Evolutionary conservation across 768 basidiomycete genomes (phyloP).

Genomic region (Tricholomella constricta): DNA sequence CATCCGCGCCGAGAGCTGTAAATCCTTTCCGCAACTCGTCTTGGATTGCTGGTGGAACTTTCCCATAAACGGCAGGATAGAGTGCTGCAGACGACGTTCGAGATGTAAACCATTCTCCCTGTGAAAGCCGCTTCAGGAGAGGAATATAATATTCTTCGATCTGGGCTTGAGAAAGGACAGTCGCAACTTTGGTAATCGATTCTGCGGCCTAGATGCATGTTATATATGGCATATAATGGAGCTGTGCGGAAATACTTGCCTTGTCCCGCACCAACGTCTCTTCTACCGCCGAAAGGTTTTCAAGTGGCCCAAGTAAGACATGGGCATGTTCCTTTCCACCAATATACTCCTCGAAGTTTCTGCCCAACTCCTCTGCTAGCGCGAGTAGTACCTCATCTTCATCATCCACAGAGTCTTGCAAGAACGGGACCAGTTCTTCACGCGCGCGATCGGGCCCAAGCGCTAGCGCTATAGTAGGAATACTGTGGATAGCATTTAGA

Average conservation of each 20-base stretch:
- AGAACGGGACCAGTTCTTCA: constrained; percentile 93
- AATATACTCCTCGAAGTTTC: constrained; percentile 90
- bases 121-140: constrained; percentile 82
- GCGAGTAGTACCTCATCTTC: constrained; percentile 98
- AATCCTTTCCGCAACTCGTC: constrained; percentile 90
- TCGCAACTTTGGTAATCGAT: constrained; percentile 89
- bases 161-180: constrained; percentile 73
- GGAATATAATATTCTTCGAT: constrained; percentile 92
- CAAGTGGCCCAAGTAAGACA: constrained; percentile 85
- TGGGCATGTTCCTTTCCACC: constrained; percentile 89
- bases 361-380: constrained; percentile 92
- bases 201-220: constrained; percentile 75
- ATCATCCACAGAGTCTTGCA: constrained; percentile 98
- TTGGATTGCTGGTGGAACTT: constrained; percentile 70
- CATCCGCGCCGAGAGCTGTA: constrained; percentile 80
- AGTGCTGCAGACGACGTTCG: constrained; percentile 94
- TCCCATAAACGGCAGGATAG: constrained; percentile 87
- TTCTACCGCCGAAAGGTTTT: constrained; percentile 95
- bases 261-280: constrained; percentile 98
- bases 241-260: constrained; percentile 45
- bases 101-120: constrained; percentile 99
- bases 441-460: constrained; percentile 93
- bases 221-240: constrained; percentile 11
- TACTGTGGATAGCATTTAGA: constrained; percentile 94
- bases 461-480: constrained; percentile 97